Conservation (phyloP, 2,329 filamentous ascomycete genomes). For the Ceratocystis ficicola region DNA sequence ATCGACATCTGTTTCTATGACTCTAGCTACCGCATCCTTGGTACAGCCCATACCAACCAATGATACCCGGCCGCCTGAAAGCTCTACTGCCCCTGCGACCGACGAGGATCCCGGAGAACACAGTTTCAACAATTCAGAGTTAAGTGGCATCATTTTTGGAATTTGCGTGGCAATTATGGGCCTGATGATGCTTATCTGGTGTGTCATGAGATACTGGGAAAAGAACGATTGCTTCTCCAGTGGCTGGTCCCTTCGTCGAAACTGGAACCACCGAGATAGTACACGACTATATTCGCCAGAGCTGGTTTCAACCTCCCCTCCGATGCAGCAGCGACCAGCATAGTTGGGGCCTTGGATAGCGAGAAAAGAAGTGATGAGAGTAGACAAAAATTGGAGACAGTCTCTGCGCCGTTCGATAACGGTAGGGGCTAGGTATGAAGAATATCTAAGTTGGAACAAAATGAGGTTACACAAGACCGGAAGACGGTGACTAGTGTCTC, state of each 20-base stretch:
- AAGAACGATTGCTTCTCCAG: constrained; percentile 7
- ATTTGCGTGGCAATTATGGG: constrained; percentile 14
- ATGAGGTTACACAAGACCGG: not conserved
- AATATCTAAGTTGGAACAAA: not conserved
- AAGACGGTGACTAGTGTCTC: not conserved
- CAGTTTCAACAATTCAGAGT: constrained; percentile 6
- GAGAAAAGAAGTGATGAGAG: not conserved
- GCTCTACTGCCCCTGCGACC: not conserved
- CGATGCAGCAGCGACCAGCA: not conserved
- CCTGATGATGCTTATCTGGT: constrained; percentile 11
- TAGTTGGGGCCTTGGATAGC: not conserved
- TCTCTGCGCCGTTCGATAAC: not conserved
- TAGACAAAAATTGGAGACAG: not conserved
- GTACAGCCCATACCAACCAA: not conserved
- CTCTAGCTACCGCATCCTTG: not conserved
- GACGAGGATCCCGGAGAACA: not conserved
- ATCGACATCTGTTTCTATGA: not conserved
- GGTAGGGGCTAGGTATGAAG: not conserved
- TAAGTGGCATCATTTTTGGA: constrained; percentile 19
- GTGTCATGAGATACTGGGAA: constrained; percentile 16
- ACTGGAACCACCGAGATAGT: constrained; percentile 6
- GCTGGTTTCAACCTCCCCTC: not conserved
- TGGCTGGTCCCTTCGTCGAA: not conserved
- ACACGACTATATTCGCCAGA: constrained; percentile 9
- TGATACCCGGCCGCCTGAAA: not conserved